Conservation (phyloP, 2,329 filamentous ascomycete species). For the Zalaria sp. region DNA sequence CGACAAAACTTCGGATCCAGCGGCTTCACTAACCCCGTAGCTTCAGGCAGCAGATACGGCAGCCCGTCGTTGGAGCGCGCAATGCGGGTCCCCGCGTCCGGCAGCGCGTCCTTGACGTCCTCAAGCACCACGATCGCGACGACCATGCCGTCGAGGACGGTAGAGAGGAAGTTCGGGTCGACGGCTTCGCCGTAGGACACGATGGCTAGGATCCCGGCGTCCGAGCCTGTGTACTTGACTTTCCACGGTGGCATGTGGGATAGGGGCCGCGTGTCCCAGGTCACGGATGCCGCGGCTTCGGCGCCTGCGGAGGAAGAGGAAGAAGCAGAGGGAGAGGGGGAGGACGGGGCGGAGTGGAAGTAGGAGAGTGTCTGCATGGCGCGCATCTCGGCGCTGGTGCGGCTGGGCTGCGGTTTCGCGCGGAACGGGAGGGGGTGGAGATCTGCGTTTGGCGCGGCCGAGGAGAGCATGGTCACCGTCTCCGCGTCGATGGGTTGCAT, state of each 20-base stretch:
- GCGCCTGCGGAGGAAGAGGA: conserved; percentile 1
- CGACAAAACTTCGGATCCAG: conserved; percentile 47
- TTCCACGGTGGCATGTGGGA: conserved; percentile 45
- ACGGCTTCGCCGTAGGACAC: conserved; percentile 54
- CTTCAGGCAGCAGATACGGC: conserved; percentile 46
- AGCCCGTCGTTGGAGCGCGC: conserved; percentile 24
- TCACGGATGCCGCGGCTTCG: conserved; percentile 11
- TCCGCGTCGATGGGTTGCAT: conserved; percentile 37
- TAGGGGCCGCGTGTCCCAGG: conserved; percentile 43
- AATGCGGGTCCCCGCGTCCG: neutral
- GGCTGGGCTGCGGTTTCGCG: conserved; percentile 37
- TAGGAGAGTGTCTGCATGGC: conserved; percentile 72
- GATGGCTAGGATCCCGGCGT: conserved; percentile 47
- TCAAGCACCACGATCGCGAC: conserved; percentile 53
- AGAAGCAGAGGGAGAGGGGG: neutral
- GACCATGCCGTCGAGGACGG: conserved; percentile 57
- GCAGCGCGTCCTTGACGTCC: conserved; percentile 22
- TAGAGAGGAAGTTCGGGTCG: conserved; percentile 42
- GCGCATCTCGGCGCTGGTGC: conserved; percentile 52
- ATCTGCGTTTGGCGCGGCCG: conserved; percentile 24
- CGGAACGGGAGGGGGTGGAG: conserved; percentile 47
- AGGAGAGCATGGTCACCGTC: conserved; percentile 30
- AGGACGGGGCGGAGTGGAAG: conserved; percentile 41
- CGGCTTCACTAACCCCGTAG: conserved; percentile 29
- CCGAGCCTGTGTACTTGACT: conserved; percentile 41